A percentile compares a stretch with the other conserved stretches of the same genome.
Conservation (phyloP, 148 eudicot genomes). For the Spergularia marina region DNA sequence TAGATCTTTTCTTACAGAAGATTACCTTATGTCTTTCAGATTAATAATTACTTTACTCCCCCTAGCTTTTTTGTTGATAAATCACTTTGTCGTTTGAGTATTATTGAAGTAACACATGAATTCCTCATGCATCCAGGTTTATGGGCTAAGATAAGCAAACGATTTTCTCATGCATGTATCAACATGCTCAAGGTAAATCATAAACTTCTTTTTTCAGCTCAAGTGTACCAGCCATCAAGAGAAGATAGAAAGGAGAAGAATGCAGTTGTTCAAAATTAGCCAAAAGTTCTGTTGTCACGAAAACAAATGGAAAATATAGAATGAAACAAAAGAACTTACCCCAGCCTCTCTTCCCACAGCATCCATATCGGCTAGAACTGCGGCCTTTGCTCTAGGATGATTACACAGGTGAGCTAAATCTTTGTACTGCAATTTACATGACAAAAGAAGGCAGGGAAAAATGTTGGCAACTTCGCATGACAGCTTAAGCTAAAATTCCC, state of each 20-base stretch:
- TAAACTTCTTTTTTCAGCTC: conserved; percentile 36
- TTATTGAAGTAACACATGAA: no score
- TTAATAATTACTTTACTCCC: no score
- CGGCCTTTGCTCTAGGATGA: conserved; percentile 73
- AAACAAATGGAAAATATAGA: no score
- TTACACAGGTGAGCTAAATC: conserved; percentile 63
- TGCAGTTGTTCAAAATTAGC: background rate
- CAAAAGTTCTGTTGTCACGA: background rate
- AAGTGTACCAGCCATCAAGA: conserved; percentile 38
- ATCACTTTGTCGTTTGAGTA: no score
- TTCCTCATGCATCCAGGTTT: no score
- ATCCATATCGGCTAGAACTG: conserved; percentile 86
- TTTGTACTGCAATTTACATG: conserved; percentile 42
- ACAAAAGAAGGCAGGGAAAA: background rate
- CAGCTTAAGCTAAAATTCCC: background rate
- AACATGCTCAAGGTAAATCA: no score
- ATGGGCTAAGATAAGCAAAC: no score
- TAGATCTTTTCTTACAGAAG: no score
- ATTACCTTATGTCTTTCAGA: no score
- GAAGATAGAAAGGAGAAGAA: conserved; percentile 11
- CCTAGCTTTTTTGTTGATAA: no score
- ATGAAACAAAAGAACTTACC: conserved; percentile 34
- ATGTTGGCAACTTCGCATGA: background rate
- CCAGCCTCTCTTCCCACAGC: conserved; percentile 72
- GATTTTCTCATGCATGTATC: no score